A percentile compares a stretch with the other conserved stretches of the same genome.
Conservation (phyloP, 257 asterid genomes). For the Salvia hispanica region DNA sequence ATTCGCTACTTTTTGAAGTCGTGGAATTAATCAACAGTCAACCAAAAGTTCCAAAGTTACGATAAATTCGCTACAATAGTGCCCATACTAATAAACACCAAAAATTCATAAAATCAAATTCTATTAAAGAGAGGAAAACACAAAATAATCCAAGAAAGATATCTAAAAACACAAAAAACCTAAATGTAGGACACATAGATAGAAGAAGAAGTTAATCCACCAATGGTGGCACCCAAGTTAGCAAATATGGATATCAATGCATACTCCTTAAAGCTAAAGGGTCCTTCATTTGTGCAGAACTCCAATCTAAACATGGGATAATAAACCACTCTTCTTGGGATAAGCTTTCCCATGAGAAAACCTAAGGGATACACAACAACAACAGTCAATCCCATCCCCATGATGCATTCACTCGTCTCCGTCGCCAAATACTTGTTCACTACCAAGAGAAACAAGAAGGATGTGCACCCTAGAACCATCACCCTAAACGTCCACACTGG, state of each 20-base stretch:
- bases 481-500: constrained; percentile 74
- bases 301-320: constrained; percentile 45
- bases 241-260: constrained; percentile 66
- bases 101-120: too few species aligned
- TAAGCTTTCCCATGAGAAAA: constrained; percentile 46
- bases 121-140: neutral
- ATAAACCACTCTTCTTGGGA: constrained; percentile 51
- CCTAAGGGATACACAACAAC: constrained; percentile 46
- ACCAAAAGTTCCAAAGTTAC: too few species aligned
- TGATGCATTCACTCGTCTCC: constrained; percentile 54
- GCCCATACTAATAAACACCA: too few species aligned
- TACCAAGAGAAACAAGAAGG: constrained; percentile 43
- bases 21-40: too few species aligned
- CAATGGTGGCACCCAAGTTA: constrained; percentile 58
- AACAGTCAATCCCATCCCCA: constrained; percentile 45
- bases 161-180: neutral
- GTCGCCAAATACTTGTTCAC: constrained; percentile 48
- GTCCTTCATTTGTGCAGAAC: constrained; percentile 60
- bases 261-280: constrained; percentile 55
- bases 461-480: constrained; percentile 49
- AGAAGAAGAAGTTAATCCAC: constrained; percentile 55
- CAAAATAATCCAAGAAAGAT: too few species aligned
- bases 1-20: too few species aligned
- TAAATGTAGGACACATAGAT: constrained; percentile 25
- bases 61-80: too few species aligned